A percentile compares a stretch with the other conserved stretches of the same genome.
Conservation (phyloP, 257 asterid genomes). For the Verbena officinalis region DNA sequence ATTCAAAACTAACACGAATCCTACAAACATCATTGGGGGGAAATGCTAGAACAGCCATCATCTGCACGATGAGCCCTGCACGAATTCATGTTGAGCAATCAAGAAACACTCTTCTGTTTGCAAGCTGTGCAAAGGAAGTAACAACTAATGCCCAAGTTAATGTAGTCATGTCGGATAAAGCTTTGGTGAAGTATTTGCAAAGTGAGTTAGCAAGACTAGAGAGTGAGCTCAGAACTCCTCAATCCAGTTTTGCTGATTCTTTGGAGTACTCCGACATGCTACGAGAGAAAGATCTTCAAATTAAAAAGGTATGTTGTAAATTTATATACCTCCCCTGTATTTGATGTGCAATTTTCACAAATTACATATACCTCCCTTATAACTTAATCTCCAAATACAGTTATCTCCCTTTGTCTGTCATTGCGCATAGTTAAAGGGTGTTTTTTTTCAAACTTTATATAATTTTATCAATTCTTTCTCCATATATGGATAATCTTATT, state of each 20-base stretch:
- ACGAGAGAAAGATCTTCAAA: constrained; percentile 76
- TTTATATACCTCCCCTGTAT: not conserved
- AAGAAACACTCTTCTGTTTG: constrained; percentile 93
- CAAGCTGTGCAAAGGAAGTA: constrained; percentile 98
- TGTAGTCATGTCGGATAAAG: constrained; percentile 87
- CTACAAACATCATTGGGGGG: constrained; percentile 90
- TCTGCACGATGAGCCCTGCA: constrained; percentile 96
- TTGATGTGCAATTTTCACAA: too few relatives aligned
- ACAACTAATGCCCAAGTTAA: constrained; percentile 82
- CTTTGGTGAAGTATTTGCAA: constrained; percentile 84
- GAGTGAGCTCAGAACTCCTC: constrained; percentile 68
- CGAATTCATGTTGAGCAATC: constrained; percentile 90
- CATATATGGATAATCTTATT: too few relatives aligned
- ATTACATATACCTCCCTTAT: too few relatives aligned
- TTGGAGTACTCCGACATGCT: constrained; percentile 53
- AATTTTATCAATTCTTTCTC: too few relatives aligned
- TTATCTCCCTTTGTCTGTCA: too few relatives aligned
- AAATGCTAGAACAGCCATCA: constrained; percentile 86
- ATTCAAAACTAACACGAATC: constrained; percentile 94
- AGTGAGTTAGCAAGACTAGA: constrained; percentile 72
- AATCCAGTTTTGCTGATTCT: constrained; percentile 34
- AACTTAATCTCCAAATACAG: too few relatives aligned
- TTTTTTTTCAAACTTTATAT: too few relatives aligned
- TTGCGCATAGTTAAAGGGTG: too few relatives aligned
- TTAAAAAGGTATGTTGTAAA: constrained; percentile 73